A percentile compares a stretch with the other conserved stretches of the same genome.
These are phyloP conservation scores for Sclerotinia trifoliorum DNA, from an alignment of 2,329 filamentous ascomycete genomes.

Conservation along the genomic window DNA sequence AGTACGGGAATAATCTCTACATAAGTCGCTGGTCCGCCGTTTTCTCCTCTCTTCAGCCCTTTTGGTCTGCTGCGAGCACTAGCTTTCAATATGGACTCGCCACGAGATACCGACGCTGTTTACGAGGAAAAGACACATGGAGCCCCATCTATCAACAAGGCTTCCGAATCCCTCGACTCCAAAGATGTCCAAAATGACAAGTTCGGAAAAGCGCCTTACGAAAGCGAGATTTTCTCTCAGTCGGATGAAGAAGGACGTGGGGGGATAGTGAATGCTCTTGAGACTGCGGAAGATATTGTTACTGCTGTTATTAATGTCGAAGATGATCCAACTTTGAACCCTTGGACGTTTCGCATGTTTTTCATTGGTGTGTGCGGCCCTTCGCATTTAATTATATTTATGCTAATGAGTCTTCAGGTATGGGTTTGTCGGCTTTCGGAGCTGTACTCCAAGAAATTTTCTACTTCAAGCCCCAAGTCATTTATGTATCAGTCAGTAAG, in stretches of 20 bases:
- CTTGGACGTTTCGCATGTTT: slow-evolving; percentile 43
- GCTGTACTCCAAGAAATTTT: slow-evolving; percentile 47
- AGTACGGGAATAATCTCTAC: not conserved
- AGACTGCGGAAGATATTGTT: slow-evolving; percentile 24
- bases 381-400: not conserved
- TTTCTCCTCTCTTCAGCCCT: not conserved
- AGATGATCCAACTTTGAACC: slow-evolving; percentile 32
- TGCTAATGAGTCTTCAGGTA: slow-evolving; percentile 29
- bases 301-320: slow-evolving; percentile 25
- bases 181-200: slow-evolving; percentile 2
- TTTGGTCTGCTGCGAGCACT: slow-evolving; percentile 8
- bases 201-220: not conserved
- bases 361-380: slow-evolving; percentile 40
- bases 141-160: not conserved
- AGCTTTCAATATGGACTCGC: slow-evolving; percentile 10
- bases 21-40: not conserved
- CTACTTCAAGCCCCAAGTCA: slow-evolving; percentile 49
- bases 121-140: slow-evolving; percentile 20
- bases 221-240: slow-evolving; percentile 2
- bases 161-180: slow-evolving; percentile 1
- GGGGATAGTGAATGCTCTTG: slow-evolving; percentile 16
- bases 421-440: slow-evolving; percentile 42
- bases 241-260: slow-evolving; percentile 19
- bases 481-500: slow-evolving; percentile 43
- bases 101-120: slow-evolving; percentile 9